Conservation (phyloP, 2,329 filamentous ascomycete genomes). For the Penicillium sp. region DNA sequence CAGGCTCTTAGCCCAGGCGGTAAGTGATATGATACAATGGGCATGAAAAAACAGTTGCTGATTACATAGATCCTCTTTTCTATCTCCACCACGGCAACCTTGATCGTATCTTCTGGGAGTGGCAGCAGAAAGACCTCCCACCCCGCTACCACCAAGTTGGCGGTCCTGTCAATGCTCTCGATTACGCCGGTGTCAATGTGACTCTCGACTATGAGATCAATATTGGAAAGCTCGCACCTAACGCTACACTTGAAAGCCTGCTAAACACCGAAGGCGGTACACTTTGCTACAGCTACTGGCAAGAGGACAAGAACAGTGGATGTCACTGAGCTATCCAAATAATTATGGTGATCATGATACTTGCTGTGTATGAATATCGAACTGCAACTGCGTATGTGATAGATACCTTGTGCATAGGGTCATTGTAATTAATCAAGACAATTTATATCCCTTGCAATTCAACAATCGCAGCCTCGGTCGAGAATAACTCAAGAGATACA, state of each 20-base stretch:
- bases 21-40: neutral
- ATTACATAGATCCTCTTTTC: constrained; percentile 36
- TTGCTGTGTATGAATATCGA: no score
- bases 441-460: constrained; percentile 3
- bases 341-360: no score
- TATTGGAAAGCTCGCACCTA: constrained; percentile 14
- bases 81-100: constrained; percentile 43
- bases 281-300: constrained; percentile 13
- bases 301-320: neutral
- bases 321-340: no score
- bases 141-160: constrained; percentile 37
- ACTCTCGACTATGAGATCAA: constrained; percentile 18
- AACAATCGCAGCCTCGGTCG: constrained; percentile 11
- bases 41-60: neutral
- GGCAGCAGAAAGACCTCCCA: constrained; percentile 34
- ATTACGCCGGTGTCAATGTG: neutral
- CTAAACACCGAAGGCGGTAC: constrained; percentile 2
- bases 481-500: constrained; percentile 19
- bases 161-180: constrained; percentile 22
- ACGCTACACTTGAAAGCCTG: constrained; percentile 14
- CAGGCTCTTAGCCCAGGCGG: constrained; percentile 17
- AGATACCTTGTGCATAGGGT: no score
- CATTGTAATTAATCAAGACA: neutral
- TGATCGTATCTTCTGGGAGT: constrained; percentile 38
- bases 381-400: no score